Conservation (phyloP, 2,329 filamentous ascomycete species). For the Trichoderma polysporum region DNA sequence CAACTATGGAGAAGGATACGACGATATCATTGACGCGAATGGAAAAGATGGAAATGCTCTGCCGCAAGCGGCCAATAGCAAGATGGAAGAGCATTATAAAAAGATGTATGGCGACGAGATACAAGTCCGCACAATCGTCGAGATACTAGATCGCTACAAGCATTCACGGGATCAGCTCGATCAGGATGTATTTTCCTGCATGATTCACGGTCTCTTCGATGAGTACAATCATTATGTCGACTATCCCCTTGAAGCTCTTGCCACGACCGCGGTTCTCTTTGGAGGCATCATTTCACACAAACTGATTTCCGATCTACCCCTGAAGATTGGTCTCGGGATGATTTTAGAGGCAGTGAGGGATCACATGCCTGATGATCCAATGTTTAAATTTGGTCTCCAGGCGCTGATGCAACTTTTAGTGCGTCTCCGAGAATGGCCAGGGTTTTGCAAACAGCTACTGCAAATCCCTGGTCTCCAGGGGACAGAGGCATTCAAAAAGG, state of each 20-base stretch:
- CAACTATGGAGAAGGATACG: conserved; percentile 91
- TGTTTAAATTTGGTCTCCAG: conserved; percentile 98
- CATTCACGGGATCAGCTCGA: conserved; percentile 78
- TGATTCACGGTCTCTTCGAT: conserved; percentile 97
- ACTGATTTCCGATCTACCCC: conserved; percentile 82
- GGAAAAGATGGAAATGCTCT: conserved; percentile 79
- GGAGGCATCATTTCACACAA: conserved; percentile 95
- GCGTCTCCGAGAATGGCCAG: conserved; percentile 90
- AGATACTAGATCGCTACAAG: conserved; percentile 83
- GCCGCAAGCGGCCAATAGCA: conserved; percentile 73
- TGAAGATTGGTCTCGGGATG: conserved; percentile 95
- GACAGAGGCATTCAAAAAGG: conserved; percentile 80
- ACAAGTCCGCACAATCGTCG: conserved; percentile 81
- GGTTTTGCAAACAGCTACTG: conserved; percentile 82
- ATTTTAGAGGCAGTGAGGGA: conserved; percentile 94
- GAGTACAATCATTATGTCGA: conserved; percentile 95
- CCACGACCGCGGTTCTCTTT: conserved; percentile 93
- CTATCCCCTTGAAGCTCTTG: conserved; percentile 93
- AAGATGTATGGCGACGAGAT: conserved; percentile 95
- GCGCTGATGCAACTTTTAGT: conserved; percentile 85
- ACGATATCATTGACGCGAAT: conserved; percentile 87
- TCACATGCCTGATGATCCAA: conserved; percentile 76
- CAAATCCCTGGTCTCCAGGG: conserved; percentile 79
- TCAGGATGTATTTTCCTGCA: conserved; percentile 95
- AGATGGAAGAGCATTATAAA: conserved; percentile 98